Evolutionary conservation across 2,329 filamentous ascomycete genomes (phyloP).

Genomic region (Trichoderma harzianum): DNA sequence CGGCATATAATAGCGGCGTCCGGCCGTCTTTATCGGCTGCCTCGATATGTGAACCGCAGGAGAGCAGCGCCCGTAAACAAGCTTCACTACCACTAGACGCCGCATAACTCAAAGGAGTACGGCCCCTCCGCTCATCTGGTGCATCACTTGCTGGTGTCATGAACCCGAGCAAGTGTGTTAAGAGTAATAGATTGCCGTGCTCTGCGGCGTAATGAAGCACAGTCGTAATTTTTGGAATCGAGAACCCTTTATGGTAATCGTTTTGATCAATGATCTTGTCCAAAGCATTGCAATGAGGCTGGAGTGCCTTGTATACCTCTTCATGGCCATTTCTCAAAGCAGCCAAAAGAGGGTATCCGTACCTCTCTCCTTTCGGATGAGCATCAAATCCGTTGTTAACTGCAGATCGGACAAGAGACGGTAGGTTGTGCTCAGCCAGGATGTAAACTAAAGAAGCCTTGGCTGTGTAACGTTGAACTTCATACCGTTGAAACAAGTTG

Average conservation of each 20-base stretch:
- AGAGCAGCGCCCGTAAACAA: background rate
- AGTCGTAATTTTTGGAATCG: background rate
- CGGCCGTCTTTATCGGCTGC: background rate
- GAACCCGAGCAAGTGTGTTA: background rate
- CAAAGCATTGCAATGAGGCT: background rate
- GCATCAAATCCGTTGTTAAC: background rate
- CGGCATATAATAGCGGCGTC: background rate
- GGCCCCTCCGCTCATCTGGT: background rate
- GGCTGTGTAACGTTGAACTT: background rate
- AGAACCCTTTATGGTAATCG: background rate
- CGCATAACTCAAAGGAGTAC: background rate
- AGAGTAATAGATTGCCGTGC: background rate
- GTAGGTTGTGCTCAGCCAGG: background rate
- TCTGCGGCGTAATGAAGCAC: background rate
- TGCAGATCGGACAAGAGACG: background rate
- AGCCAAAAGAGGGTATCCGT: background rate
- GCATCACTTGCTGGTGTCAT: background rate
- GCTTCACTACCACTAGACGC: background rate
- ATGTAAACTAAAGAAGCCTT: background rate
- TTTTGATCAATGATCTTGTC: background rate
- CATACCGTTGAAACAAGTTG: background rate
- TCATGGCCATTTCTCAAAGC: background rate
- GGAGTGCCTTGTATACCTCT: background rate
- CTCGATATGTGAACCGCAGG: background rate
- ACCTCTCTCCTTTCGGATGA: background rate